A percentile compares a stretch with the other conserved stretches of the same genome.
Evolutionary conservation across 2,329 filamentous ascomycete genomes (phyloP).

Genomic region (Aureobasidium sp.): DNA sequence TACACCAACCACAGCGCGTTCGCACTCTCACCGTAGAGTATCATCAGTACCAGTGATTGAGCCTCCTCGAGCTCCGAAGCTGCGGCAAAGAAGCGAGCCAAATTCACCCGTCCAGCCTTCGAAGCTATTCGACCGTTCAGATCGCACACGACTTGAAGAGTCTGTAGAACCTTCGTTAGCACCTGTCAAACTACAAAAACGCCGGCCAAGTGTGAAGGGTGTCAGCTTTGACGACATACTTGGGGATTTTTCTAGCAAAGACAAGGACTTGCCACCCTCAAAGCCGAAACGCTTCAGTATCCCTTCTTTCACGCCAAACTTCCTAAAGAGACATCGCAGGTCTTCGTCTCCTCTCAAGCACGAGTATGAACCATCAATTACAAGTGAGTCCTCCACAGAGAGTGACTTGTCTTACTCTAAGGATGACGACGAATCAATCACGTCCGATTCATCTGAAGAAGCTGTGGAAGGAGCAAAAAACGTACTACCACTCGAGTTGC

Average conservation of each 20-base stretch:
- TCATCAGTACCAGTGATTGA: constrained; percentile 42
- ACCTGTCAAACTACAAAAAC: constrained; percentile 29
- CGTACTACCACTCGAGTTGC: constrained; percentile 22
- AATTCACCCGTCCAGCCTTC: constrained; percentile 26
- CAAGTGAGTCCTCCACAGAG: constrained; percentile 52
- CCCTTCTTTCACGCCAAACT: constrained; percentile 29
- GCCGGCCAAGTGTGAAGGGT: constrained; percentile 15
- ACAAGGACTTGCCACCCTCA: constrained; percentile 14
- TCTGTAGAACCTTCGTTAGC: constrained; percentile 23
- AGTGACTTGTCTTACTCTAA: constrained; percentile 45
- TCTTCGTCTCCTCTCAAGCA: constrained; percentile 93
- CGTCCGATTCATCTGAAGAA: constrained; percentile 46
- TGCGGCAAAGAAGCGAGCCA: constrained; percentile 34
- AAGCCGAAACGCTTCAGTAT: constrained; percentile 18
- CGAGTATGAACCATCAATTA: constrained; percentile 83
- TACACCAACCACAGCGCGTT: constrained; percentile 22
- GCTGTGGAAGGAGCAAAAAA: constrained; percentile 18
- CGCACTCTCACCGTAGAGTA: constrained; percentile 34
- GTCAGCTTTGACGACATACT: constrained; percentile 15
- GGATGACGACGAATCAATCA: constrained; percentile 40
- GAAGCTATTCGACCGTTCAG: neutral
- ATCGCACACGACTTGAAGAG: neutral
- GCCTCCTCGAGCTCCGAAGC: constrained; percentile 38
- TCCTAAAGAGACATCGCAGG: constrained; percentile 50
- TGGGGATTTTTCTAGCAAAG: neutral